Evolutionary conservation across 306 rosid species (phyloP).

Genomic region (Ormosia semicastrata): DNA sequence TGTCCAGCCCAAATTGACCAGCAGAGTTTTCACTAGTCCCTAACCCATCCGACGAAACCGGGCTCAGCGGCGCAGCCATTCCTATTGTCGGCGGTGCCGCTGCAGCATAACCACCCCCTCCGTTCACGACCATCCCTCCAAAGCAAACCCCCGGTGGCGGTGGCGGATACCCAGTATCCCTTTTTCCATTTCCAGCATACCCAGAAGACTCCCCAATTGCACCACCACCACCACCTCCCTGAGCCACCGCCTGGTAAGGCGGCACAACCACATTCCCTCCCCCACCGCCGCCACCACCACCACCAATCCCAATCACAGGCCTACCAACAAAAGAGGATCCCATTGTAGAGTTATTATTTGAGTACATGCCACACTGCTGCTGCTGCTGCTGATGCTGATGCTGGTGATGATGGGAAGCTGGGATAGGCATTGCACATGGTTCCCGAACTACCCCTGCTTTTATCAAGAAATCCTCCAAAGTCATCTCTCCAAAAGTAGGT

Average conservation of each 20-base stretch:
- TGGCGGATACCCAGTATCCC: constrained; percentile 32
- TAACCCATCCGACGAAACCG: constrained; percentile 66
- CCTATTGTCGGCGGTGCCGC: constrained; percentile 28
- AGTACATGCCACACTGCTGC: constrained; percentile 47
- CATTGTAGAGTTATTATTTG: constrained; percentile 25
- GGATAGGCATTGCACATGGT: constrained; percentile 7
- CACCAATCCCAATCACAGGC: constrained; percentile 26
- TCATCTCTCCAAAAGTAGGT: constrained; percentile 82
- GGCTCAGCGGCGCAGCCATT: constrained; percentile 46
- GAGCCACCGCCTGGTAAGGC: constrained; percentile 41
- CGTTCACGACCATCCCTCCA: constrained; percentile 57
- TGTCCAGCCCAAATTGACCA: constrained; percentile 49
- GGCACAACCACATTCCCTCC: constrained; percentile 29
- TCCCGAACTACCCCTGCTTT: constrained; percentile 85
- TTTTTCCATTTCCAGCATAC: constrained; percentile 42
- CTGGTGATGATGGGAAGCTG: constrained; percentile 21
- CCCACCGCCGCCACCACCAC: neutral
- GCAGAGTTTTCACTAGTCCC: constrained; percentile 39
- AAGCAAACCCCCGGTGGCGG: constrained; percentile 36
- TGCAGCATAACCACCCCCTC: constrained; percentile 49
- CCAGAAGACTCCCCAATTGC: constrained; percentile 38
- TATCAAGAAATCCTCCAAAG: constrained; percentile 75
- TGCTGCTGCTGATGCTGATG: constrained; percentile 14
- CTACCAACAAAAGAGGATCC: constrained; percentile 36
- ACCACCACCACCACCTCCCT: constrained; percentile 26